A percentile compares a stretch with the other conserved stretches of the same genome.
Evolutionary conservation across 352 stramenopile genomes (phyloP).

Genomic region (Phytophthora citrophthora): DNA sequence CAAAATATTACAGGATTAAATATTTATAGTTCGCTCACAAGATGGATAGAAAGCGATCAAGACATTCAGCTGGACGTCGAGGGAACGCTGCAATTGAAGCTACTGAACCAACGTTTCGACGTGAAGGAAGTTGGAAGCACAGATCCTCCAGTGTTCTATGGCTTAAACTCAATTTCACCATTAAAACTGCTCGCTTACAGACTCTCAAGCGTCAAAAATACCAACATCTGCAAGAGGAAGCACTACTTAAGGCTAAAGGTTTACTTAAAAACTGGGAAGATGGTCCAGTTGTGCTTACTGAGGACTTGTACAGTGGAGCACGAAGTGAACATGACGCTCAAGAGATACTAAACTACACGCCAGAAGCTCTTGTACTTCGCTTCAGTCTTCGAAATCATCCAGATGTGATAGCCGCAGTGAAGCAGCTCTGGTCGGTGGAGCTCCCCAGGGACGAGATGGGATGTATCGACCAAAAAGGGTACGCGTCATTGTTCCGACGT

Average conservation of each 20-base stretch:
- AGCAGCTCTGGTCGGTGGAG: constrained; percentile 65
- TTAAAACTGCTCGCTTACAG: constrained; percentile 68
- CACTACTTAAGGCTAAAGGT: constrained; percentile 58
- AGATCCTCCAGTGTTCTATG: constrained; percentile 55
- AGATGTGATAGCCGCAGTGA: constrained; percentile 48
- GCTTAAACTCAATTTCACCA: constrained; percentile 81
- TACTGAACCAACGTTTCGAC: constrained; percentile 13
- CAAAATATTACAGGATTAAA: neutral
- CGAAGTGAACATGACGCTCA: constrained; percentile 49
- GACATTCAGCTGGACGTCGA: constrained; percentile 18
- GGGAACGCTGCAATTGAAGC: neutral
- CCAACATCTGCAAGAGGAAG: constrained; percentile 74
- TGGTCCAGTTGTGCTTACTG: constrained; percentile 57
- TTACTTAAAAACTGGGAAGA: constrained; percentile 78
- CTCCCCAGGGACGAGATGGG: constrained; percentile 60
- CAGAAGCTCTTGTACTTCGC: constrained; percentile 63
- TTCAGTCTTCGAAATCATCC: constrained; percentile 74
- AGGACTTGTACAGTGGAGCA: constrained; percentile 65
- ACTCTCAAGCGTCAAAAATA: constrained; percentile 76
- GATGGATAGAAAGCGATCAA: constrained; percentile 21
- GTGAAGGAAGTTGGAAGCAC: constrained; percentile 30
- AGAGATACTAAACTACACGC: constrained; percentile 74
- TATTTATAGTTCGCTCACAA: constrained; percentile 25
- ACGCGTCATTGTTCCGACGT: constrained; percentile 60
- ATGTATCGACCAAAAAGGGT: constrained; percentile 65